Evolutionary conservation across 23 red algal genomes (phyloP).

Genomic region (Chondrus crispus): DNA sequence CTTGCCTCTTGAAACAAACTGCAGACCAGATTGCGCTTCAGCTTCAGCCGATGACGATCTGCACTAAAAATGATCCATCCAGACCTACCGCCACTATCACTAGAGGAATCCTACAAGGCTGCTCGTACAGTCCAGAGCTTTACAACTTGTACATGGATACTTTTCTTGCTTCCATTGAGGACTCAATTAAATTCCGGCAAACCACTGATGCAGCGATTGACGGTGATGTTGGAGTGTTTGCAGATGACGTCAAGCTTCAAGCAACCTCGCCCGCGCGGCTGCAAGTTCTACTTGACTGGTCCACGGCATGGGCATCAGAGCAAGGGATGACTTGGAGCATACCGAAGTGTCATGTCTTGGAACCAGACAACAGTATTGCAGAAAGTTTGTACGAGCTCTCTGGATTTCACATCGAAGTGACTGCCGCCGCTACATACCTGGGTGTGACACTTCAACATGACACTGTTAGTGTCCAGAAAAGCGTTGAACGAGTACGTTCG

Average conservation of each 20-base stretch:
- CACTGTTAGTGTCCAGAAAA: not conserved
- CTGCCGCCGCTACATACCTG: not conserved
- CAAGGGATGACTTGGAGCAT: not conserved
- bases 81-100: not conserved
- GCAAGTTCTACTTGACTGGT: not conserved
- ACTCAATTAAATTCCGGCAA: no score
- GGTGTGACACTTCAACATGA: not conserved
- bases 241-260: not conserved
- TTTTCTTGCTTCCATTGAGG: not conserved
- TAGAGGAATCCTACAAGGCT: not conserved
- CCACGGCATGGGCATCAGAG: not conserved
- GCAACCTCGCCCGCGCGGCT: not conserved
- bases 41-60: not conserved
- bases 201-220: not conserved
- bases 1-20: not conserved
- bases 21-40: not conserved
- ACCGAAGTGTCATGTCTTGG: not conserved
- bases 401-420: not conserved
- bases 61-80: not conserved
- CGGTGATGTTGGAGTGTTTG: not conserved
- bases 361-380: not conserved
- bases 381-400: not conserved
- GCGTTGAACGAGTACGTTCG: not conserved
- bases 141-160: constrained; percentile 12
- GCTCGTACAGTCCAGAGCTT: not conserved